Evolutionary conservation across 1,139 yeast genomes (phyloP), one percentile per base, ranked within the genome.

Genomic region (Yamadazyma epiphylla): DNA sequence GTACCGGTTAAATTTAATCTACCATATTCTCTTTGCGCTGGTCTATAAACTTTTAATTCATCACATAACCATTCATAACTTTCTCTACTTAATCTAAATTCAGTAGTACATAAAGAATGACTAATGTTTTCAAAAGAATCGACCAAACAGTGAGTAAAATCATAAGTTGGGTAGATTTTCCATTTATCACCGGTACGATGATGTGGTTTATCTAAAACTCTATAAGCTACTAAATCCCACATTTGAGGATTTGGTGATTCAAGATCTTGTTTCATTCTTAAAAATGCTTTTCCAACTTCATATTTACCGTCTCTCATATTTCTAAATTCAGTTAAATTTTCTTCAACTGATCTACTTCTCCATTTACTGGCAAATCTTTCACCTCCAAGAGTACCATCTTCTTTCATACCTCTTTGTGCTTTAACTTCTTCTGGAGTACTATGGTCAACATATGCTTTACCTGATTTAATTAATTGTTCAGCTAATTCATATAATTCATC

Each of bases 201-300:
- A 61, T 94, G 98, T 17, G 87, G 77, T 15, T 95, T 89, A 48
- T 89, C 72, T 48, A 94, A 70, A 5, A 94, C 96, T 58, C 99
- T 78, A 64, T 94, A 94, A n/a, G 98, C 98, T 37, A 91, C 94
- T 46, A 91, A 74, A 60, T 94, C 99, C 98, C 99, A 94, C 98
- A 94, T 94, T 64, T 91, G 98, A 13, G 98, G 98, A 45, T 87
- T 85, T 43, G 96, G 95, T 22, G 94, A 84, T n/a, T 60, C 57
- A 42, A 91, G 66, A 55, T 91, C 95, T 69, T 87, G 96, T 58
- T 91, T 91, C 98, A 94, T 91, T 64, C 99, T 80, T 53, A 94
- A 70, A 4, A 89, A 87, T 19, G 95, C 97, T 55, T 86, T 87
- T 42, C 97, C 97, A 25, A 88, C 88, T 44, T 74, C 71, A 61